A percentile compares a stretch with the other conserved stretches of the same genome.
Evolutionary conservation across 2,329 filamentous ascomycete genomes (phyloP).

Genomic region (Calonectria multiphialidica): DNA sequence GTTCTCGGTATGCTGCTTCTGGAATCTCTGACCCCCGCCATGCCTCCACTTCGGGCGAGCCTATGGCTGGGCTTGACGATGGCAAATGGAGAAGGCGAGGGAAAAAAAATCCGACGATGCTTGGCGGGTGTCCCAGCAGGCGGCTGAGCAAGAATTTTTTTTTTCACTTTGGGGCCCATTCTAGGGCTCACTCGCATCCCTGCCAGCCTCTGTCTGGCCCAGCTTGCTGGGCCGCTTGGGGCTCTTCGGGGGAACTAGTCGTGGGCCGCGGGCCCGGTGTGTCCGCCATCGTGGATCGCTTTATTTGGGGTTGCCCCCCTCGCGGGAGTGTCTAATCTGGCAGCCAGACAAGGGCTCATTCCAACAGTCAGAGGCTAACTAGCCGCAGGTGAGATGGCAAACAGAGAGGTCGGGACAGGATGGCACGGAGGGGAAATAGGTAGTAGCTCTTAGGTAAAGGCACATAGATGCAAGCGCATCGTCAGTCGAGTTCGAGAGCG

Average conservation of each 20-base stretch:
- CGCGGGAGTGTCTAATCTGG: constrained; percentile 21
- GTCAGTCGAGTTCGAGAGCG: background rate
- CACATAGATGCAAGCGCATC: background rate
- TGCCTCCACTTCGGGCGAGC: constrained; percentile 21
- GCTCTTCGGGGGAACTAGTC: constrained; percentile 38
- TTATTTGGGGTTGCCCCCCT: constrained; percentile 35
- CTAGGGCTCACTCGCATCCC: constrained; percentile 19
- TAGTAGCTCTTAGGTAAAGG: constrained; percentile 14
- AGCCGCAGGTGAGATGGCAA: background rate
- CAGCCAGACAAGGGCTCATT: constrained; percentile 30
- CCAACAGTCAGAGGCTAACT: constrained; percentile 22
- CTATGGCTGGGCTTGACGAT: background rate
- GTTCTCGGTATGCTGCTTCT: constrained; percentile 31
- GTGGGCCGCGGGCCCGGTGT: constrained; percentile 32
- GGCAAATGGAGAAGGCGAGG: constrained; percentile 7
- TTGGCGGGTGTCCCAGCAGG: constrained; percentile 17
- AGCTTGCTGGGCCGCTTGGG: constrained; percentile 33
- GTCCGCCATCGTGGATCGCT: constrained; percentile 43
- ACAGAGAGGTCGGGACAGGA: background rate
- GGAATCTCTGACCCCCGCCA: constrained; percentile 36
- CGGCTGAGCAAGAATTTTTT: constrained; percentile 24
- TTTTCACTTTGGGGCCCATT: background rate
- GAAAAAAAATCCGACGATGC: constrained; percentile 31
- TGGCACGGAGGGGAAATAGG: background rate
- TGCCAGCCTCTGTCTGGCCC: constrained; percentile 32